Evolutionary conservation across 2,329 filamentous ascomycete genomes (phyloP), one percentile per base, ranked within the genome.

Genomic region (Cercospora beticola): DNA sequence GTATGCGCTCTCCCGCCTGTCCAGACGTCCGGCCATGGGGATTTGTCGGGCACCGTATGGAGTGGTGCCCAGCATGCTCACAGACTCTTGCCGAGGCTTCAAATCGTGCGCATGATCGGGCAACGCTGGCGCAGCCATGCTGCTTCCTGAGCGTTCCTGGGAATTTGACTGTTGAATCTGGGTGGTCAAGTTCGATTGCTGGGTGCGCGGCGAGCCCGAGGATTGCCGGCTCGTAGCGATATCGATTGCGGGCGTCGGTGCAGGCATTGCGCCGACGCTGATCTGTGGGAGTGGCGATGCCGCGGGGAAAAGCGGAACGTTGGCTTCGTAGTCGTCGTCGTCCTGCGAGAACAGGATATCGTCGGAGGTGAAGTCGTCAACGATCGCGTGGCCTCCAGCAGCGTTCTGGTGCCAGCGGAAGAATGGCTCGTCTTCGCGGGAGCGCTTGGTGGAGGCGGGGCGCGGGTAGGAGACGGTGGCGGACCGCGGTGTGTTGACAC

Each of bases 171-270:
- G 79, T 74, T 87, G 86, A 67, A 90, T 80, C 59, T 87, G 87
- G 58, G 86, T 87, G 5, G 87, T 89, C 72, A 89, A 81, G 74
- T 88, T 89, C 40, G 88, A 89, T 12, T 86, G 86, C 78, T 88
- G 87, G 76, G 85, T 86, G 69, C 86, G 86, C 62, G 87, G 87
- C 72, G 86, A 83, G 64, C 86, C 87, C 72, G 84, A 82, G 84
- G 83, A 74, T 83, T 84, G 76, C 76, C 81, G 71, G 69, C 82
- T 79, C 68, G 84, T 82, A 75, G 85, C 81, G 75, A 89, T 88
- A 77, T 89, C 85, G 78, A 89, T 87, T 57, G 88, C 87, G 68
- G 83, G 81, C 70, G 86, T 83, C 65, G 82, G 78, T 71, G 82
- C 82, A 69, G 83, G 83, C 86, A 88, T 88, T 74, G 76, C 81